phyloP scores from a whole-genome alignment of 2,329 filamentous ascomycete species.

The Botrytis porri region DNA sequence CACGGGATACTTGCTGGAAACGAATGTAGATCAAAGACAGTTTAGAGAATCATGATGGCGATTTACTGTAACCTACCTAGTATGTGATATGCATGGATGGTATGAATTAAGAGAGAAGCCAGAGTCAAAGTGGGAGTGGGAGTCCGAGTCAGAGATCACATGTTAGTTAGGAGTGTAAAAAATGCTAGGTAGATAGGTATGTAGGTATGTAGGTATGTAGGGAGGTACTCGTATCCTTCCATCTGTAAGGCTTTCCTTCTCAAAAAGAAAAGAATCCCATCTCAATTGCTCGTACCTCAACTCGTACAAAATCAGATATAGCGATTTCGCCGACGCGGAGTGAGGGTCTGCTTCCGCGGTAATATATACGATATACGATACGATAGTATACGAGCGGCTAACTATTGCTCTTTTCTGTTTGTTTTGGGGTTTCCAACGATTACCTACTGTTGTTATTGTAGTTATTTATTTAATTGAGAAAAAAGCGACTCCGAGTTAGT shows the following conservation, averaged over 20 bases:
- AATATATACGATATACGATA: not conserved
- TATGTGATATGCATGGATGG: not conserved
- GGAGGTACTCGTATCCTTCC: not conserved
- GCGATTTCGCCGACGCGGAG: not conserved
- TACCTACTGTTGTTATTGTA: not conserved
- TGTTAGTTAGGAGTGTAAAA: not conserved
- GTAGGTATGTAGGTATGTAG: too few species aligned
- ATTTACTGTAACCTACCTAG: not conserved
- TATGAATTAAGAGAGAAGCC: not conserved
- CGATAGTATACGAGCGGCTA: not conserved
- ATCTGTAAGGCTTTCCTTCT: not conserved
- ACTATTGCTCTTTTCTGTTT: not conserved
- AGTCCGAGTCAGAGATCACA: not conserved
- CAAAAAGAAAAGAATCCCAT: not conserved
- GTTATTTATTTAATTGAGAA: not conserved
- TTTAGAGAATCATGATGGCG: not conserved
- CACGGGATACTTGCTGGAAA: not conserved
- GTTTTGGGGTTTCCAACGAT: not conserved
- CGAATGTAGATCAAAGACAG: too few species aligned
- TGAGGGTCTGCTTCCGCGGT: not conserved
- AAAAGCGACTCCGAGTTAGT: not conserved
- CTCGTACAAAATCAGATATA: not conserved
- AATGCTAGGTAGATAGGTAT: not conserved
- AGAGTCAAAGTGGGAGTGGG: not conserved
- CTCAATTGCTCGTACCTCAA: not conserved